A percentile compares a stretch with the other conserved stretches of the same genome.
Evolutionary conservation across 768 basidiomycete genomes (phyloP).

Genomic region (Tylopilus rubrobrunneus): DNA sequence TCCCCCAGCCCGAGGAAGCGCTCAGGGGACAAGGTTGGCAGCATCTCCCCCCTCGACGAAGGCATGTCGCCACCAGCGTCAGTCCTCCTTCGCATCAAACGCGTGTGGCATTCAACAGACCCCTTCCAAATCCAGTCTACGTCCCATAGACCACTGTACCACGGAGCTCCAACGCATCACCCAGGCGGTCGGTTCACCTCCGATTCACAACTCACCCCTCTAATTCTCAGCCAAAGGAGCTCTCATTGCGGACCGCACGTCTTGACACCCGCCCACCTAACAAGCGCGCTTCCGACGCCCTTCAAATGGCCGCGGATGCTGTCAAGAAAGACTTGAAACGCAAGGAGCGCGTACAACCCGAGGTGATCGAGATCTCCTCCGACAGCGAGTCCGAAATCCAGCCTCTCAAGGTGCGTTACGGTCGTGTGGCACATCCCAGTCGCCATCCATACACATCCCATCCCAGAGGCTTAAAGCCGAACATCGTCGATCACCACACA

Average conservation of each 20-base stretch:
- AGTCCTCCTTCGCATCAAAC: no score
- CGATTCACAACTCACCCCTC: neutral
- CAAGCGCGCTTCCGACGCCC: conserved; percentile 18
- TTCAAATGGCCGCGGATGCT: conserved; percentile 14
- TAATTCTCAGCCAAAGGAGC: conserved; percentile 23
- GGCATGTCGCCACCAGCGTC: no score
- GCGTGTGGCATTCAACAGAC: neutral
- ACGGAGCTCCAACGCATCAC: conserved; percentile 26
- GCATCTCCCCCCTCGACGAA: no score
- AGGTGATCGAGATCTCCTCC: conserved; percentile 27
- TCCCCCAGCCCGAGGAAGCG: conserved; percentile 16
- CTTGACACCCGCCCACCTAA: conserved; percentile 13
- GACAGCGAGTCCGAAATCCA: conserved; percentile 27
- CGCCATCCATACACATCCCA: neutral
- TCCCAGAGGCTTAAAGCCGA: conserved; percentile 22
- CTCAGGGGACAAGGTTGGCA: neutral
- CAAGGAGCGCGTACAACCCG: conserved; percentile 7
- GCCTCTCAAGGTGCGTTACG: conserved; percentile 20
- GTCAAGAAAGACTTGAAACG: conserved; percentile 21
- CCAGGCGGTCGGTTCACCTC: conserved; percentile 14
- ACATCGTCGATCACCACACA: neutral
- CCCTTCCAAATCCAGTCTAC: neutral
- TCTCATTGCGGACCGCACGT: conserved; percentile 13
- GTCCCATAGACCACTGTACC: conserved; percentile 7
- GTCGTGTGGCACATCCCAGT: neutral